Percentiles rank a stretch among this genome's conserved stretches.
Evolutionary conservation across 2,329 filamentous ascomycete genomes (phyloP).

Genomic region (Orbilia blumenaviensis): DNA sequence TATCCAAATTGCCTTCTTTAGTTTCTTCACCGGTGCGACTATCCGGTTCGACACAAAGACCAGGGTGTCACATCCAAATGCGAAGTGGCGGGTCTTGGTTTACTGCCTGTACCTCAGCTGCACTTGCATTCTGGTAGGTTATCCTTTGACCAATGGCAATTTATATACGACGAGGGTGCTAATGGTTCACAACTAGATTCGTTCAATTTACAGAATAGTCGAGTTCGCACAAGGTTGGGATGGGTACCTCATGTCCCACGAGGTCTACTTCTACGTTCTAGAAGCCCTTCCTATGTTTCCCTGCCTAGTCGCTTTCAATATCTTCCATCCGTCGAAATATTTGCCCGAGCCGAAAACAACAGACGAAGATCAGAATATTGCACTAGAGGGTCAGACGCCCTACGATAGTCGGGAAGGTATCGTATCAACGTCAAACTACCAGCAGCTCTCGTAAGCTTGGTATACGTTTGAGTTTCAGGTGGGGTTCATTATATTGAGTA

Average conservation of each 20-base stretch:
- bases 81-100: conserved; percentile 52
- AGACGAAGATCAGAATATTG: conserved; percentile 11
- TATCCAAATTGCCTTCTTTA: conserved; percentile 55
- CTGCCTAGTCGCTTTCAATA: conserved; percentile 65
- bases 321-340: conserved; percentile 65
- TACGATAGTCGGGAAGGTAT: background rate
- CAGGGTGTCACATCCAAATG: background rate
- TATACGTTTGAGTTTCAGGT: too few species aligned
- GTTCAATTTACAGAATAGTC: conserved; percentile 67
- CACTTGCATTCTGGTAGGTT: conserved; percentile 52
- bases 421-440: background rate
- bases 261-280: conserved; percentile 68
- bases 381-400: conserved; percentile 20
- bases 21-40: conserved; percentile 53
- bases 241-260: conserved; percentile 65
- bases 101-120: conserved; percentile 54
- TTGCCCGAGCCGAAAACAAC: conserved; percentile 57
- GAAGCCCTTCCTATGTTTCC: conserved; percentile 65
- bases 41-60: conserved; percentile 55
- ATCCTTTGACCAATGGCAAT: too few species aligned
- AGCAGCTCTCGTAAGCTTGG: background rate
- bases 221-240: conserved; percentile 67
- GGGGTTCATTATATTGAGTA: background rate
- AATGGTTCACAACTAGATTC: conserved; percentile 60
- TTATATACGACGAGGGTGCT: background rate